Evolutionary conservation across 2,329 filamentous ascomycete genomes (phyloP), one percentile per base, ranked within the genome.

Genomic region (Metarhizium sp.): DNA sequence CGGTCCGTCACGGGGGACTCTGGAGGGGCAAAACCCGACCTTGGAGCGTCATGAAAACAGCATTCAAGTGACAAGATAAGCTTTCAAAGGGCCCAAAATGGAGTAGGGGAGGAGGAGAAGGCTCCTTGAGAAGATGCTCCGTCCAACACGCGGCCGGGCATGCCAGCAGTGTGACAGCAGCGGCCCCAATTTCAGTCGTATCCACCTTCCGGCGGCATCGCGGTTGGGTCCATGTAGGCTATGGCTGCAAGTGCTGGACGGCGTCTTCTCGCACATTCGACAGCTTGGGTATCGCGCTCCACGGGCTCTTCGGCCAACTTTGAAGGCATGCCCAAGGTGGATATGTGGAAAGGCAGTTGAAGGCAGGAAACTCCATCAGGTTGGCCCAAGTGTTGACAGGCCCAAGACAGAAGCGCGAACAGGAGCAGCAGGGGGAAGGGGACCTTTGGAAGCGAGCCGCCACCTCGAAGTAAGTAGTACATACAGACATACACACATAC

Each of bases 381-480:
- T 57, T 57, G 48, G 55, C 55, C 55, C 52, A 55, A 47, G 38
- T n/a, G 6, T 43, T 30, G 10, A 46, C 46, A n/a, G 32, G 52
- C 8, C 16, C 34, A 16, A 42, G 11, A 45, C 6, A 20, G 42
- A 45, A 45, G 6, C 16, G n/a, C 16, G 42, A 10, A 20, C 6
- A 45, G 18, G 42, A 11, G 20, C 6, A 20, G 16, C 16, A 10
- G 25, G 42, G n/a, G n/a, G 11, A 25, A 25, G 20, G 20, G 20
- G 20, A 3, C 20, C 20, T 16, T 6, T 45, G 43, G 54, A 53
- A 53, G 55, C 32, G 51, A 18, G 18, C 20, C 42, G 6, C 42
- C 42, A 45, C 42, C 42, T 45, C 2, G 42, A 40, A 14, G 38
- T 40, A 25, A 25, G 20, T 25, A n/a, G n/a, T n/a, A n/a, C n/a